phyloP scores from a whole-genome alignment of 257 asterid genomes.

The Penstemon newberryi region DNA sequence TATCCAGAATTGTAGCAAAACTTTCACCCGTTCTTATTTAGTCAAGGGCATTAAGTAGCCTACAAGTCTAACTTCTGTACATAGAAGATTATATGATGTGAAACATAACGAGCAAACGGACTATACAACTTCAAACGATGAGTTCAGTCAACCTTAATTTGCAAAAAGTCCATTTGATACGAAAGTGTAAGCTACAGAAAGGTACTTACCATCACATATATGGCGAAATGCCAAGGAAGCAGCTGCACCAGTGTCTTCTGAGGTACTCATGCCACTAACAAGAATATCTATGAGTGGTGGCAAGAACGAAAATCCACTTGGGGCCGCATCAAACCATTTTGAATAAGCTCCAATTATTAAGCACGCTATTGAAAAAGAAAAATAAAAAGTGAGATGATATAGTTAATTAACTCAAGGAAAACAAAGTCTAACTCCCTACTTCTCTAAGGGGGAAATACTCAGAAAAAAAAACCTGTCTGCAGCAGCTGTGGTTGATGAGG shows the following conservation, averaged over 20 bases:
- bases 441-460: conserved; percentile 15
- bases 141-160: conserved; percentile 5
- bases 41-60: background rate
- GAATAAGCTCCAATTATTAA: conserved; percentile 89
- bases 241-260: conserved; percentile 96
- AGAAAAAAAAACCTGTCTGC: conserved; percentile 71
- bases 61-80: background rate
- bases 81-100: background rate
- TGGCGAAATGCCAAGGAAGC: conserved; percentile 94
- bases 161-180: background rate
- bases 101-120: background rate
- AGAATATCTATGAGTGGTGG: conserved; percentile 91
- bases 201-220: conserved; percentile 73
- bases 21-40: background rate
- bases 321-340: conserved; percentile 87
- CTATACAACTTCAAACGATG: conserved; percentile 15
- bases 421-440: conserved; percentile 21
- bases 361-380: conserved; percentile 56
- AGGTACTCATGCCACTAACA: conserved; percentile 86
- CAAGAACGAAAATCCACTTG: conserved; percentile 79
- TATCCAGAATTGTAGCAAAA: conserved; percentile 8
- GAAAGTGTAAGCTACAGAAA: background rate
- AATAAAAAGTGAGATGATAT: conserved; percentile 20
- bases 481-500: conserved; percentile 93
- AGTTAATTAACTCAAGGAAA: conserved; percentile 21